Evolutionary conservation across 108 stramenopile genomes (phyloP).

Genomic region (Cylindrotheca closterium): DNA sequence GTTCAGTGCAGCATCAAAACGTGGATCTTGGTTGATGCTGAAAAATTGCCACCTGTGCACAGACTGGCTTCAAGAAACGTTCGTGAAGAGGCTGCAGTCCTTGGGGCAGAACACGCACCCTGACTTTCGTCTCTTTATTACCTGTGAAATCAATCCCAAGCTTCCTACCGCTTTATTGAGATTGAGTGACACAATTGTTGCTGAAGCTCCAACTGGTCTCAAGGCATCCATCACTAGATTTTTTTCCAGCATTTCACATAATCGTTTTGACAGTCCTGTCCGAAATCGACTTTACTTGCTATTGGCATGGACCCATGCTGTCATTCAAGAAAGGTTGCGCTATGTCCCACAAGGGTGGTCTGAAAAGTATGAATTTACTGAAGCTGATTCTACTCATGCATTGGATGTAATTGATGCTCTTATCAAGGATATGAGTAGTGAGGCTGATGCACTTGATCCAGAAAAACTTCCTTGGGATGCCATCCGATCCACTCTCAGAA

Average conservation of each 20-base stretch:
- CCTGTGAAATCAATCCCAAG: constrained; percentile 87
- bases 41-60: constrained; percentile 97
- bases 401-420: constrained; percentile 88
- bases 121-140: constrained; percentile 92
- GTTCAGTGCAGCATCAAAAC: constrained; percentile 69
- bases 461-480: constrained; percentile 90
- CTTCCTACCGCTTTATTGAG: constrained; percentile 82
- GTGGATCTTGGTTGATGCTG: constrained; percentile 97
- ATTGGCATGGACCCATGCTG: constrained; percentile 94
- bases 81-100: constrained; percentile 94
- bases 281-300: constrained; percentile 88
- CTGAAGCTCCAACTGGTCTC: constrained; percentile 94
- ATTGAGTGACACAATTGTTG: constrained; percentile 79
- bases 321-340: constrained; percentile 94
- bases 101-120: constrained; percentile 59
- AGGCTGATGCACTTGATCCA: constrained; percentile 51
- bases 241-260: constrained; percentile 75
- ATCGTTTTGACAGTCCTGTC: constrained; percentile 56
- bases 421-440: constrained; percentile 45
- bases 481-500: constrained; percentile 71
- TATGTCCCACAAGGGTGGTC: constrained; percentile 95
- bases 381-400: constrained; percentile 93
- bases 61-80: constrained; percentile 91
- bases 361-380: constrained; percentile 94
- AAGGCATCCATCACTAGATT: constrained; percentile 90